Base-by-base conservation (phyloP, 2,329 filamentous ascomycete genomes). In the Chaetoscypha palmicola region DNA sequence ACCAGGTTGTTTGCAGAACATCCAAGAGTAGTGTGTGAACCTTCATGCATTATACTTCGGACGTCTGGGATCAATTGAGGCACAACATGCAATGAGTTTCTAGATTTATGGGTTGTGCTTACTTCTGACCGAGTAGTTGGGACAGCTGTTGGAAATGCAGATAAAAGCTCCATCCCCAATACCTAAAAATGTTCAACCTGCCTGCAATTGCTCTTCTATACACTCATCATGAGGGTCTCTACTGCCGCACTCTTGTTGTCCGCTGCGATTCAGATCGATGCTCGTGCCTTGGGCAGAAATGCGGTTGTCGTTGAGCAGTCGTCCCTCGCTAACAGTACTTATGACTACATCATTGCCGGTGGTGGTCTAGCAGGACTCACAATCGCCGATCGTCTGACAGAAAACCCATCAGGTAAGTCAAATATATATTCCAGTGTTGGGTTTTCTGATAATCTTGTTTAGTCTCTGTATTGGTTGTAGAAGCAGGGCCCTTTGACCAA, bases 401-500 rank as follows among this genome's bases (percentile, higher is more conserved):
- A 52, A 40, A 33, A 50, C 33, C 45, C 45, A 4, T 28, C 20
- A n/a, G 41, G 48, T 48, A 16, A 39, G 45, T 70, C 1, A 62
- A 60, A 3, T 19, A 10, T 65, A 4, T 11, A 14, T 30, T n/a
- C 14, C 14, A 14, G 5, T 28, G 17, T 8, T 5, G 17, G 9
- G 10, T 31, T 21, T 36, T 23, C 33, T 41, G 14, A 44, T 30
- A 4, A 5, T 24, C 7, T 23, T 2, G 12, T 22, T 4, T 30
- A 51, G 46, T 23, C 33, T 24, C 45, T 10, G 49, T 74, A 32
- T 60, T 74, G n/a, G 64, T 76, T 11, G 66, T 75, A 23, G 73
- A 76, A 52, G 60, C 64, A 35, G 73, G 73, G 2, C 63, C 64
- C 10, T 69, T 74, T 56, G 73, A 68, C 50, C 65, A 68, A 48